Base-by-base conservation (phyloP, 345 rosid genomes). In the Excoecaria agallocha region DNA sequence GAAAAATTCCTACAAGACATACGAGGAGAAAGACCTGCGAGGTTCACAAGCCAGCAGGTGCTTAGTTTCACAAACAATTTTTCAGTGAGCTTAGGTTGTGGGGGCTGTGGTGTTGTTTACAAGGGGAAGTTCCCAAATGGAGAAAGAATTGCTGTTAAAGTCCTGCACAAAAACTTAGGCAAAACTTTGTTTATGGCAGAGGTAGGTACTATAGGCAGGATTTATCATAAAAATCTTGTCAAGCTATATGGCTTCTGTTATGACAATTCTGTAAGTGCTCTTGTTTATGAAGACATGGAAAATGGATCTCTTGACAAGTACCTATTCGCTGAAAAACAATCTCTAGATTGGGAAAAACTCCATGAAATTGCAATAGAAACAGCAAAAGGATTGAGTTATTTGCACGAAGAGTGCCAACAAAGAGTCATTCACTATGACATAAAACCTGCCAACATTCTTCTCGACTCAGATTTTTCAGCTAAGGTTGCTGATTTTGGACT, bases 41-140 rank as follows among this genome's bases (percentile, higher is more conserved):
- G 45, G 45, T 41, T 41, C 45, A 41, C 45, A 41, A 41, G 45
- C 45, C 45, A 41, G 45, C 45, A 41, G 8, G 3, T 41, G 45
- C 45, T 41, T 41, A 41, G 45, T 41, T 41, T 41, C 8, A 41
- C 45, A 41, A 41, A 8, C 8, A 41, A 30, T 30, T 30, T 30
- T 30, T 30, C 30, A 30, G 30, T 30, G 30, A 30, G 30, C 0
- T 50, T 63, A 15, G 83, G 76, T 10, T 25, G 58, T 5, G 75
- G 80, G 1, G 72, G 78, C 35, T 73, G 73, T n/a, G 55, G 78
- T n/a, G 57, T 43, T 5, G 75, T 81, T 59, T 81, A 63, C 25
- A 61, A 77, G 30, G 83, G 80, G 7, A 22, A 52, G 1, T 60
- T 80, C 48, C 17, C 43, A 30, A n/a, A 46, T 17, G 84, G 76